Evolutionary conservation across 192 early-diverging fungal genomes (phyloP).

Genomic region (Gaertneriomyces sp.): DNA sequence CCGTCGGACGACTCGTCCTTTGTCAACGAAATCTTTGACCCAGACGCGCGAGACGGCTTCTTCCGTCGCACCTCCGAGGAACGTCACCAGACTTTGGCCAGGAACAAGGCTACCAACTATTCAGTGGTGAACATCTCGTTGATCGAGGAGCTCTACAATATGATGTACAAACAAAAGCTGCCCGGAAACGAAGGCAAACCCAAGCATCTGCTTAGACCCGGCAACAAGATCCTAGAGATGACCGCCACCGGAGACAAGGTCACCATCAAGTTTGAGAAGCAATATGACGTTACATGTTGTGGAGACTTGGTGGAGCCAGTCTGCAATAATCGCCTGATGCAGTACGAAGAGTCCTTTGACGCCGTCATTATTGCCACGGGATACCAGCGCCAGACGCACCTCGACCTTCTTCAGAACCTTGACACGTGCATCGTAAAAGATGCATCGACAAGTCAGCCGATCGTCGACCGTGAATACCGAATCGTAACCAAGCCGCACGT

Average conservation of each 20-base stretch:
- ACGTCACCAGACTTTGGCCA: not conserved
- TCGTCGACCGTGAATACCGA: slow-evolving; percentile 14
- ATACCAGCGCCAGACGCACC: slow-evolving; percentile 7
- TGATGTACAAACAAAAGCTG: slow-evolving; percentile 23
- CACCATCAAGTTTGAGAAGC: not conserved
- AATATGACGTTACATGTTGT: no score
- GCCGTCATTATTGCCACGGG: slow-evolving; percentile 20
- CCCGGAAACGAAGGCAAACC: slow-evolving; percentile 7
- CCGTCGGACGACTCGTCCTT: slow-evolving; percentile 29
- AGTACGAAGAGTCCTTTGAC: not conserved
- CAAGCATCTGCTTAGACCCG: not conserved
- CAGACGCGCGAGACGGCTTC: slow-evolving; percentile 17
- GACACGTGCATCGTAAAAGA: not conserved
- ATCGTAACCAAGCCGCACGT: not conserved
- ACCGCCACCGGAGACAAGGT: not conserved
- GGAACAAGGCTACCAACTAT: slow-evolving; percentile 29
- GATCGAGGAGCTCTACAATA: slow-evolving; percentile 28
- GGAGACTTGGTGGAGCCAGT: no score
- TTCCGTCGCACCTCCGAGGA: slow-evolving; percentile 5
- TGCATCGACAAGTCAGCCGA: not conserved
- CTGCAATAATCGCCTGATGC: not conserved
- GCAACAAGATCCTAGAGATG: slow-evolving; percentile 1
- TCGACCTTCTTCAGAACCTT: slow-evolving; percentile 5
- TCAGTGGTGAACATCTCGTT: slow-evolving; percentile 26
- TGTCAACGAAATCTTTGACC: slow-evolving; percentile 37